Evolutionary conservation across 2,329 filamentous ascomycete genomes (phyloP).

Genomic region (Sclerotinia minor): DNA sequence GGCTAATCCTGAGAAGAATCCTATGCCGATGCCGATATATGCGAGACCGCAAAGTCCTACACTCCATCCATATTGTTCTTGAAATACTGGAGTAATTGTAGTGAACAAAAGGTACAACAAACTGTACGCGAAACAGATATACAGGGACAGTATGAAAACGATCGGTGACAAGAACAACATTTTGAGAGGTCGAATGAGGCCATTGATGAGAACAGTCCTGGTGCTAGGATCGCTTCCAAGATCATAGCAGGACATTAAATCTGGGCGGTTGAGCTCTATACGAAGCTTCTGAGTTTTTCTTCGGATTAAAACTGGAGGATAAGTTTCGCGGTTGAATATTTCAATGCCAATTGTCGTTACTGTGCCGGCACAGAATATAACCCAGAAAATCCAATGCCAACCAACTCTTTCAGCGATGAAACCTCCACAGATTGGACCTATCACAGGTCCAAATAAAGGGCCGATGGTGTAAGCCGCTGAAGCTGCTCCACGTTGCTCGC

Average conservation of each 20-base stretch:
- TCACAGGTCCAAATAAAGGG: slow-evolving; percentile 36
- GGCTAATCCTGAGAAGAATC: slow-evolving; percentile 44
- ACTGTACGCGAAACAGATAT: slow-evolving; percentile 69
- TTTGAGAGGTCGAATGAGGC: slow-evolving; percentile 49
- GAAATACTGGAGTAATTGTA: slow-evolving; percentile 52
- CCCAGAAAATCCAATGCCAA: slow-evolving; percentile 44
- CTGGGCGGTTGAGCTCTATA: slow-evolving; percentile 47
- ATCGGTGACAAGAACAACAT: slow-evolving; percentile 43
- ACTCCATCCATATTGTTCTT: slow-evolving; percentile 45
- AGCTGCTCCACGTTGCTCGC: slow-evolving; percentile 39
- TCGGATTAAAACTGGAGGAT: slow-evolving; percentile 51
- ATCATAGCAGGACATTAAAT: slow-evolving; percentile 47
- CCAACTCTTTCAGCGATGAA: slow-evolving; percentile 51
- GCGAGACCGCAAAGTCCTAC: slow-evolving; percentile 46
- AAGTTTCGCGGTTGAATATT: slow-evolving; percentile 48
- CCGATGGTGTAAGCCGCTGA: slow-evolving; percentile 35
- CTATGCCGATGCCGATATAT: slow-evolving; percentile 47
- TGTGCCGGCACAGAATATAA: slow-evolving; percentile 49
- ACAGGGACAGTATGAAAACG: slow-evolving; percentile 61
- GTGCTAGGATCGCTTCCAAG: slow-evolving; percentile 23
- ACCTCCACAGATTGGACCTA: slow-evolving; percentile 36
- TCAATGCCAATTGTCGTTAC: slow-evolving; percentile 42
- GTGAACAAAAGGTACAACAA: slow-evolving; percentile 54
- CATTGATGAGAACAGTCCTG: slow-evolving; percentile 19
- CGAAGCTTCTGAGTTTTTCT: slow-evolving; percentile 46